A percentile compares a stretch with the other conserved stretches of the same genome.
Conservation (phyloP, 805 yeast species). For the Candida morakotiae region DNA sequence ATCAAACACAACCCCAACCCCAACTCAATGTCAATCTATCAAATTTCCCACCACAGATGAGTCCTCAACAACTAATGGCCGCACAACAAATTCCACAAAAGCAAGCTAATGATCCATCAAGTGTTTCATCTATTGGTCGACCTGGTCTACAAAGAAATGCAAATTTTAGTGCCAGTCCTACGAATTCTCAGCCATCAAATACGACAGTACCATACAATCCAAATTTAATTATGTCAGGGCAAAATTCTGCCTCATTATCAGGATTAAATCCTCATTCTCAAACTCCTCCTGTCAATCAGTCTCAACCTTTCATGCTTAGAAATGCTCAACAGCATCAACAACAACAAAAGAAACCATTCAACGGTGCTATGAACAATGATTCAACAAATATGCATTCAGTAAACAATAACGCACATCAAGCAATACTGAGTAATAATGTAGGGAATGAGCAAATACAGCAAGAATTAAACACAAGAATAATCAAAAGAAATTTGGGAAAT, state of each 20-base stretch:
- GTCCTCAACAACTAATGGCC: constrained; percentile 8
- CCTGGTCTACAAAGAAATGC: constrained; percentile 6
- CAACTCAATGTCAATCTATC: constrained; percentile 3
- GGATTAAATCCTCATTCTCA: constrained; percentile 19
- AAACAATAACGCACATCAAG: neutral
- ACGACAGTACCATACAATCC: constrained; percentile 7
- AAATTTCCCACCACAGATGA: constrained; percentile 5
- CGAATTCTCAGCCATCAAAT: neutral
- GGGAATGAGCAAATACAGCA: constrained; percentile 17
- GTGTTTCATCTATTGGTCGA: constrained; percentile 5
- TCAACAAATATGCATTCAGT: neutral
- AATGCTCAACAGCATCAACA: constrained; percentile 12
- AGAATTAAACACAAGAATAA: constrained; percentile 30
- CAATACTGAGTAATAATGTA: neutral
- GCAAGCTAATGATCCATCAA: neutral
- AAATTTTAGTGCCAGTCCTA: constrained; percentile 6
- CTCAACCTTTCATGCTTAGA: constrained; percentile 15
- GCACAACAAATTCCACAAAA: constrained; percentile 9
- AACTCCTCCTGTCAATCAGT: constrained; percentile 27
- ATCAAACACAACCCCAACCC: constrained; percentile 3
- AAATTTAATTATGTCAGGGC: constrained; percentile 8
- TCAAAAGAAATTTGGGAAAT: constrained; percentile 39
- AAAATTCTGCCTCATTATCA: constrained; percentile 2
- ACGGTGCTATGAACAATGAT: neutral
- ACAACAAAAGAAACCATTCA: neutral